A percentile compares a stretch with the other conserved stretches of the same genome.
These are phyloP conservation scores for Dothidotthia symphoricarpi DNA, from an alignment of 2,329 filamentous ascomycete species.

Conservation along the genomic window DNA sequence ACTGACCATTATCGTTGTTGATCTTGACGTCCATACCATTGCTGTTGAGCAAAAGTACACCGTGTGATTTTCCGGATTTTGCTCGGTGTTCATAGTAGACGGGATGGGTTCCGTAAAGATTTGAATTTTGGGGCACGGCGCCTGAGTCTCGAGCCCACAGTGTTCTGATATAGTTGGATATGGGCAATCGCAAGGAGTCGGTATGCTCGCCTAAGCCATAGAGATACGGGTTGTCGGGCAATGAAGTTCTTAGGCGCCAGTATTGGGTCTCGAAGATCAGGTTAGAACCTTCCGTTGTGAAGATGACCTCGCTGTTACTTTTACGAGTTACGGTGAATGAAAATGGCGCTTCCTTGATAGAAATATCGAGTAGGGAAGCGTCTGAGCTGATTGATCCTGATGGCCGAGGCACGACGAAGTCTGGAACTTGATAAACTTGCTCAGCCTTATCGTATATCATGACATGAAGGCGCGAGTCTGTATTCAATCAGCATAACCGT, in stretches of 20 bases:
- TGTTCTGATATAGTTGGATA: slow-evolving; percentile 66
- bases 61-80: slow-evolving; percentile 34
- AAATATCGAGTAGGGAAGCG: slow-evolving; percentile 53
- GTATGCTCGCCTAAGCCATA: slow-evolving; percentile 79
- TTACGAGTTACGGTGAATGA: slow-evolving; percentile 63
- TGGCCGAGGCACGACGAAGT: slow-evolving; percentile 66
- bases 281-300: slow-evolving; percentile 66
- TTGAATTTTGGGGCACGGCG: slow-evolving; percentile 57
- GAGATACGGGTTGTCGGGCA: slow-evolving; percentile 66
- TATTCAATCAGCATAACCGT: slow-evolving; percentile 1
- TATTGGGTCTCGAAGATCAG: slow-evolving; percentile 78
- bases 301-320: slow-evolving; percentile 58
- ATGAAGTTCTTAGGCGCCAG: slow-evolving; percentile 65
- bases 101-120: slow-evolving; percentile 72
- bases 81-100: slow-evolving; percentile 71
- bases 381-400: slow-evolving; percentile 26
- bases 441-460: slow-evolving; percentile 68
- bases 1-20: slow-evolving; percentile 64
- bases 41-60: slow-evolving; percentile 37
- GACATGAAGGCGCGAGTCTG: slow-evolving; percentile 66
- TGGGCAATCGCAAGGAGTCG: slow-evolving; percentile 66
- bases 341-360: slow-evolving; percentile 59
- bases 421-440: slow-evolving; percentile 71
- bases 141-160: slow-evolving; percentile 70
- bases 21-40: slow-evolving; percentile 70